Base-by-base conservation (phyloP, 441 rosid genomes). In the Populus hybrid region DNA sequence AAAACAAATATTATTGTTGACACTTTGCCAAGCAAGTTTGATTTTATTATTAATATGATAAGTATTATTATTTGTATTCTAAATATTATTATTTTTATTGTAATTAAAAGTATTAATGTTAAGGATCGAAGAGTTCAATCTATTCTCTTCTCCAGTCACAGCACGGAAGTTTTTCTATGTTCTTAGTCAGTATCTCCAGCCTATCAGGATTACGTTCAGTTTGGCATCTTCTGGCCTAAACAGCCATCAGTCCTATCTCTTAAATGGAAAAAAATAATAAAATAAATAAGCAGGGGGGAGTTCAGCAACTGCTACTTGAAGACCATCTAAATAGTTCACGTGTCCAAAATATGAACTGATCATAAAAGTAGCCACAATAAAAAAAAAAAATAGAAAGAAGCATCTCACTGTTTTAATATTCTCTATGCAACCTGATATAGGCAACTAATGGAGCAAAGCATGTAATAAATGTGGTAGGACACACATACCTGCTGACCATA, bases 401-500 rank as follows among this genome's bases (percentile, higher is more conserved):
- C 54, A 12, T 42, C 54, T 42, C 54, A 42, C 18, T 12, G 54
- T 12, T 42, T 42, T 42, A 4, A 42, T 42, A 12, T 46, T 46
- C 57, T 46, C 5, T 46, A 46, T 14, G 57, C 57, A 46, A 14
- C 42, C 42, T 38, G 42, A 38, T 38, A 38, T 8, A 38, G 11
- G 42, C 42, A 38, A 38, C 11, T 38, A 46, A 46, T 14, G 57
- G 4, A 46, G 57, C 57, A 14, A 14, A 46, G 20, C 20, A 46
- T 14, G 57, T 46, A 46, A 4, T 14, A 14, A 46, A 46, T 1
- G 16, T 46, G 54, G 57, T 0, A 46, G 57, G 57, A 46, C 57
- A 46, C 57, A 46, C 12, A 70, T 86, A 94, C 99, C 96, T 91
- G 80, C 97, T 93, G 79, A 90, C 96, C 84, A 84, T 84, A 84